These are phyloP conservation scores for Pythium phragmitis DNA, from an alignment of 352 stramenopile species.

Conservation along the genomic window DNA sequence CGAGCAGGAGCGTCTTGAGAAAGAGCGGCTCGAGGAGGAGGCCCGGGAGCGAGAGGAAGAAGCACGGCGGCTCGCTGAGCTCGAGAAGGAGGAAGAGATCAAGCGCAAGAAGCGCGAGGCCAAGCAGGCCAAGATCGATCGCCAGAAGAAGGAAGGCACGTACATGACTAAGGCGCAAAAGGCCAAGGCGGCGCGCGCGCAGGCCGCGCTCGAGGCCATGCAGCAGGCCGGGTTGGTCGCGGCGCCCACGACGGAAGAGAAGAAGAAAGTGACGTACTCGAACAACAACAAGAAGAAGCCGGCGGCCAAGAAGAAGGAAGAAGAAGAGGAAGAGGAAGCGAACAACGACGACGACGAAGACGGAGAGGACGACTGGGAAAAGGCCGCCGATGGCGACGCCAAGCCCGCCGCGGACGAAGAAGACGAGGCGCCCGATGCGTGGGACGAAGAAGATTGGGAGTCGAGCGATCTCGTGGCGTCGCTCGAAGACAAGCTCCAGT, in stretches of 20 bases:
- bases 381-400: constrained; percentile 47
- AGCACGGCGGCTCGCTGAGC: constrained; percentile 43
- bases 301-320: constrained; percentile 67
- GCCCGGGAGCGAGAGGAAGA: constrained; percentile 69
- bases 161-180: constrained; percentile 99
- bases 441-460: constrained; percentile 86
- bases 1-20: constrained; percentile 71
- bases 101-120: constrained; percentile 83
- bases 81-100: constrained; percentile 55
- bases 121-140: constrained; percentile 87
- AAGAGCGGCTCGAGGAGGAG: constrained; percentile 59
- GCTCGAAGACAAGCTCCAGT: constrained; percentile 76
- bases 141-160: constrained; percentile 95
- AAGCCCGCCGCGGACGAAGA: constrained; percentile 41
- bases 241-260: constrained; percentile 51
- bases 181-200: constrained; percentile 87
- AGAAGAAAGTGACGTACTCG: constrained; percentile 91
- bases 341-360: constrained; percentile 42
- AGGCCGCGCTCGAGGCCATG: constrained; percentile 92
- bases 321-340: constrained; percentile 35
- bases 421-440: constrained; percentile 68
- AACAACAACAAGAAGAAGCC: constrained; percentile 42
- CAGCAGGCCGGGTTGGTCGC: constrained; percentile 89
- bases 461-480: constrained; percentile 72
- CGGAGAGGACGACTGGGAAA: constrained; percentile 63